phyloP scores from a whole-genome alignment of 345 rosid genomes.

The Lumnitzera littorea region DNA sequence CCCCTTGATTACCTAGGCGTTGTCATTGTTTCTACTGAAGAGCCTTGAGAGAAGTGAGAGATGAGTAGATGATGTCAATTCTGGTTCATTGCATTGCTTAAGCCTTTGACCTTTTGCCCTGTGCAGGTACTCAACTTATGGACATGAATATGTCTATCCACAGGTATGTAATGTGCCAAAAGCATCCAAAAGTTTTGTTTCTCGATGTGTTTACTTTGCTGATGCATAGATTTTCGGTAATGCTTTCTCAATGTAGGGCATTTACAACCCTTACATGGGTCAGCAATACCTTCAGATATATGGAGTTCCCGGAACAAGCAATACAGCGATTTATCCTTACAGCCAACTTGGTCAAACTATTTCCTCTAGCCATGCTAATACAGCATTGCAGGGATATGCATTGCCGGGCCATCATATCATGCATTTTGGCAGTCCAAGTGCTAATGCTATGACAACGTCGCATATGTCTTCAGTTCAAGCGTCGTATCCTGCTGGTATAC shows the following conservation, averaged over 20 bases:
- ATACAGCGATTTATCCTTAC: conserved; percentile 59
- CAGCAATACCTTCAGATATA: conserved; percentile 90
- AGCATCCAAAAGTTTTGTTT: background rate
- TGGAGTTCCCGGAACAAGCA: conserved; percentile 68
- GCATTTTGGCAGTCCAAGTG: conserved; percentile 46
- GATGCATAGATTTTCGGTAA: conserved; percentile 4
- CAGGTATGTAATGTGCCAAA: conserved; percentile 39
- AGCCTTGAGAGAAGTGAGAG: too few relatives aligned
- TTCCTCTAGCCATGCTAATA: conserved; percentile 58
- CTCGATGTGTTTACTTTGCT: background rate
- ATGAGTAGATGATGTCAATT: too few relatives aligned
- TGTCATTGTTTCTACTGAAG: too few relatives aligned
- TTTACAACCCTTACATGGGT: conserved; percentile 64
- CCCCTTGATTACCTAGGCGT: too few relatives aligned
- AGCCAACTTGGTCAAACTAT: conserved; percentile 65
- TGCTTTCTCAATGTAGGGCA: conserved; percentile 36
- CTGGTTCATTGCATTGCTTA: background rate
- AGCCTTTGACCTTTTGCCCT: conserved; percentile 8
- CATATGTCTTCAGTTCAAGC: conserved; percentile 60
- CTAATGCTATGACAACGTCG: conserved; percentile 57
- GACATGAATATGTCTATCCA: conserved; percentile 70
- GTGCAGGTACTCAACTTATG: conserved; percentile 71
- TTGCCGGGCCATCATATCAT: conserved; percentile 70
- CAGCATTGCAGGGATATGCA: conserved; percentile 61
- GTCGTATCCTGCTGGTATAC: conserved; percentile 60